A percentile compares a stretch with the other conserved stretches of the same genome.
phyloP scores from a whole-genome alignment of 1,284 basidiomycete species.

The Puccinia triticina region DNA sequence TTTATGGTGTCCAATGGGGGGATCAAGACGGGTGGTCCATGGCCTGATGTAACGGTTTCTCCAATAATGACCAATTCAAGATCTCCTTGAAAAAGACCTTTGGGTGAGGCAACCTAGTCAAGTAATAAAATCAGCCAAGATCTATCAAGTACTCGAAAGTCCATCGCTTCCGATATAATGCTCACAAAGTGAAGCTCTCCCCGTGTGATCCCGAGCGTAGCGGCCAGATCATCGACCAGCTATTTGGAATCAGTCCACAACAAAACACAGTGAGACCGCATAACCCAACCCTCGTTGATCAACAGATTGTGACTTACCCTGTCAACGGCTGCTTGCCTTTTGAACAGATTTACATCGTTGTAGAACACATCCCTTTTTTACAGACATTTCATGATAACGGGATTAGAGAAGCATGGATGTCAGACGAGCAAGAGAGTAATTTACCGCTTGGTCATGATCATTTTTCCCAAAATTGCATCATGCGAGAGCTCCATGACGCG shows the following conservation, averaged over 20 bases:
- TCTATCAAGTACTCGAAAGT: background rate
- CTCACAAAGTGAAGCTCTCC: slow-evolving; percentile 77
- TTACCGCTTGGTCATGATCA: slow-evolving; percentile 44
- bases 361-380: slow-evolving; percentile 40
- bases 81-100: slow-evolving; percentile 77
- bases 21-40: slow-evolving; percentile 14
- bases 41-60: slow-evolving; percentile 65
- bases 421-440: background rate
- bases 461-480: slow-evolving; percentile 31
- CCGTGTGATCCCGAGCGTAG: slow-evolving; percentile 73
- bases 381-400: background rate
- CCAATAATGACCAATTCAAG: slow-evolving; percentile 68
- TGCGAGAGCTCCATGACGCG: slow-evolving; percentile 29
- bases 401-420: background rate
- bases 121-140: background rate
- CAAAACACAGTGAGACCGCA: slow-evolving; percentile 52
- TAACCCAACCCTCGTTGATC: background rate
- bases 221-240: slow-evolving; percentile 85
- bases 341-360: slow-evolving; percentile 40
- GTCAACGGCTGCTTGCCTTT: slow-evolving; percentile 35
- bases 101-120: slow-evolving; percentile 76
- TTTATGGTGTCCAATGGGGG: slow-evolving; percentile 15
- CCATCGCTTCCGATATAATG: background rate
- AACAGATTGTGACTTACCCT: slow-evolving; percentile 24
- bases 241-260: slow-evolving; percentile 64